phyloP scores from a whole-genome alignment of 192 early-diverging fungal species.

The Podila minutissima region DNA sequence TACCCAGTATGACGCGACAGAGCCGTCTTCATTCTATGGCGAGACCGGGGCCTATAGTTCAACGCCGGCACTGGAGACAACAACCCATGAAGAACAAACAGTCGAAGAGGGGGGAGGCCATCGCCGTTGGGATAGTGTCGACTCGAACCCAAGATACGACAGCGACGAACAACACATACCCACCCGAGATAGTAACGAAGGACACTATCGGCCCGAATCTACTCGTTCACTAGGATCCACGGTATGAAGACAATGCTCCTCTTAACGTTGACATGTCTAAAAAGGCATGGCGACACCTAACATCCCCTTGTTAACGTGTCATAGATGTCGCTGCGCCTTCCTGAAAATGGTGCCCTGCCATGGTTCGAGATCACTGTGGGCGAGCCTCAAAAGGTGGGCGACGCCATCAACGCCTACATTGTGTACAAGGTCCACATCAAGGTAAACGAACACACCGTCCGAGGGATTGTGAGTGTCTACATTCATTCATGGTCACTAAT shows the following conservation, averaged over 20 bases:
- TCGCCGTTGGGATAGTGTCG: constrained; percentile 36
- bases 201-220: constrained; percentile 40
- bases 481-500: background rate
- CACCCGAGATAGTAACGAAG: background rate
- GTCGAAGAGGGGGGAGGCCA: constrained; percentile 13
- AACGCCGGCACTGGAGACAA: background rate
- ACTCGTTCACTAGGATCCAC: constrained; percentile 42
- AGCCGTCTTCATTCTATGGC: background rate
- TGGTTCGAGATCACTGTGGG: constrained; percentile 75
- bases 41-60: background rate
- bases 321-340: constrained; percentile 52
- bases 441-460: constrained; percentile 44
- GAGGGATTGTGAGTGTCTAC: background rate
- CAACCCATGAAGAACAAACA: constrained; percentile 4
- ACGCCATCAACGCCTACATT: constrained; percentile 87
- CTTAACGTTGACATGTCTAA: background rate
- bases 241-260: background rate
- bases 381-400: constrained; percentile 91
- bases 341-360: constrained; percentile 57
- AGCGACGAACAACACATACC: constrained; percentile 14
- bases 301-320: background rate
- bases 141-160: constrained; percentile 34
- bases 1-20: background rate
- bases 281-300: background rate
- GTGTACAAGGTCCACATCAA: constrained; percentile 88